Evolutionary conservation across 129 eudicot genomes (phyloP), one percentile per base, ranked within the genome.

Genomic region (Glebionis coronaria): DNA sequence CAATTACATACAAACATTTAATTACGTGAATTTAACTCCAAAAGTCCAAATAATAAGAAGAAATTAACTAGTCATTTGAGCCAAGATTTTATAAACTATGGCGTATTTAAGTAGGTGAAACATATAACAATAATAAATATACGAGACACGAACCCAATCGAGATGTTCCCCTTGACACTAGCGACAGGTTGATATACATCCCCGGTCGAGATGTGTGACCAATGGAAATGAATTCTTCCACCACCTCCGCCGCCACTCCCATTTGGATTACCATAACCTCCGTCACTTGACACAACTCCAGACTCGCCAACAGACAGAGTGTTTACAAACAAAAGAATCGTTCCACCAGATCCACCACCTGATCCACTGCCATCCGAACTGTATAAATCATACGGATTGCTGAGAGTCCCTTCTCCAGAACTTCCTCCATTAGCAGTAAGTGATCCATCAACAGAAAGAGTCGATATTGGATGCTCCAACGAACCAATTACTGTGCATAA

Each of bases 331-430:
- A 88, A 46, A 63, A 92, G 87, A 69, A 92, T 82, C 9, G 95
- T 92, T 58, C 98, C 98, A 20, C 98, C 98, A 75, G 96, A 92
- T 74, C 96, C 98, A 73, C 98, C 98, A 4, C 98, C 98, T 57
- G 82, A 81, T 44, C 83, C 85, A 23, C 67, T 82, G 15, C 67
- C 45, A 44, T 44, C 27, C 21, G 18, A 20, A 50, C 51, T 52
- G 56, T 65, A 72, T 12, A 35, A 21, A 64, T 25, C 64, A 57
- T 74, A 40, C 25, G 49, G 63, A 38, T 83, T 81, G 63, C 55
- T 76, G 47, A 12, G 55, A 38, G 46, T 55, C 45, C 63, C 52
- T 35, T 78, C 79, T 31, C 69, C 73, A 76, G 63, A 85, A 73
- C 84, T 80, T 44, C 74, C 98, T 59, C 98, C 98, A 82, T 92